phyloP scores from a whole-genome alignment of 2,329 filamentous ascomycete species.

The Talaromyces funiculosus region DNA sequence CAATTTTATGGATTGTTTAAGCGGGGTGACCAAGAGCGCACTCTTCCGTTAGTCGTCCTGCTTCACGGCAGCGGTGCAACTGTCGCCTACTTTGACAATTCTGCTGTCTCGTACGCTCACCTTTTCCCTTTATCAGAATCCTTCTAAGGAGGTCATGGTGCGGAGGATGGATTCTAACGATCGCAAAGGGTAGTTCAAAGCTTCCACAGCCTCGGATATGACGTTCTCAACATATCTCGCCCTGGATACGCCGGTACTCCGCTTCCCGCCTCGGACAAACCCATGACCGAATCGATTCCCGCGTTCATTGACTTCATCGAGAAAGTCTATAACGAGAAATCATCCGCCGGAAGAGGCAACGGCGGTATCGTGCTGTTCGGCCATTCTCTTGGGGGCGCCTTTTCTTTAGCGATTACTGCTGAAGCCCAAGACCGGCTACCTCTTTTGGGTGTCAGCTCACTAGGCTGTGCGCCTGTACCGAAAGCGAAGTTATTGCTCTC shows the following conservation, averaged over 20 bases:
- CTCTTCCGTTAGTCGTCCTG: conserved; percentile 12
- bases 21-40: conserved; percentile 8
- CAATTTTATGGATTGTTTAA: conserved; percentile 14
- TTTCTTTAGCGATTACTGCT: conserved; percentile 17
- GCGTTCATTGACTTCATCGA: conserved; percentile 17
- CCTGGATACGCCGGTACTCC: conserved; percentile 16
- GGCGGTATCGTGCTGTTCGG: conserved; percentile 15
- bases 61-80: conserved; percentile 18
- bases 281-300: conserved; percentile 15
- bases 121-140: not conserved
- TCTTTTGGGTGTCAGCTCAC: conserved; percentile 10
- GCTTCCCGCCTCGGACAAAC: conserved; percentile 13
- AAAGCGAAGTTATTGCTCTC: not conserved
- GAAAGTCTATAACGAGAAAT: conserved; percentile 11
- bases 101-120: conserved; percentile 15
- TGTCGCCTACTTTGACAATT: conserved; percentile 18
- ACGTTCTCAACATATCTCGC: conserved; percentile 18
- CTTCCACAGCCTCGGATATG: conserved; percentile 15
- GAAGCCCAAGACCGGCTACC: conserved; percentile 16
- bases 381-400: conserved; percentile 16
- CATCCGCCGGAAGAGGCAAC: conserved; percentile 9
- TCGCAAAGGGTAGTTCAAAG: conserved; percentile 5
- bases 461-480: conserved; percentile 8
- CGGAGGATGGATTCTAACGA: not conserved
- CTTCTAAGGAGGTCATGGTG: not conserved